Evolutionary conservation across 805 yeast species (phyloP).

Genomic region (Sugiyamaella valdiviana): DNA sequence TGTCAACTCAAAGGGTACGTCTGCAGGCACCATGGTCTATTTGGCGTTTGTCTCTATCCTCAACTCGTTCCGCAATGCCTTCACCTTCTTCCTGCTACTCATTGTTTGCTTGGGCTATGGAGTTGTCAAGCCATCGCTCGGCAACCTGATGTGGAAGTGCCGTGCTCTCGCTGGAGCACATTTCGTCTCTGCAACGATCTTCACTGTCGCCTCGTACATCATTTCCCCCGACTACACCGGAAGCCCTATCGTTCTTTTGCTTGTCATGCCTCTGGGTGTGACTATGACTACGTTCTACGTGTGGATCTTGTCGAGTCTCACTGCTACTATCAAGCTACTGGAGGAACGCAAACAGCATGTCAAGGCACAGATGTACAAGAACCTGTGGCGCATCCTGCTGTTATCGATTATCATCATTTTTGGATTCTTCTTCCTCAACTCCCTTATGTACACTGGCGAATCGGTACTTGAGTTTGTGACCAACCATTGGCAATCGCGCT

Average conservation of each 20-base stretch:
- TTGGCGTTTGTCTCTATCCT: slow-evolving; percentile 71
- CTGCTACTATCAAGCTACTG: slow-evolving; percentile 65
- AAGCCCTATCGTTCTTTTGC: slow-evolving; percentile 23
- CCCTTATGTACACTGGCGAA: slow-evolving; percentile 67
- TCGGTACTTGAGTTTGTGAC: slow-evolving; percentile 72
- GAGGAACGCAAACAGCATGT: slow-evolving; percentile 85
- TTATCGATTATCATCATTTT: slow-evolving; percentile 64
- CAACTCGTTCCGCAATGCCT: slow-evolving; percentile 75
- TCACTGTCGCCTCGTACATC: slow-evolving; percentile 30
- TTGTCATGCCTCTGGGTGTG: slow-evolving; percentile 56
- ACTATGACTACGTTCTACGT: slow-evolving; percentile 69
- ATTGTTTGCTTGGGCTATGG: slow-evolving; percentile 92
- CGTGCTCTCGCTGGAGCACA: slow-evolving; percentile 53
- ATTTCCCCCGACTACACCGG: not conserved
- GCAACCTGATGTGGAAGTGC: slow-evolving; percentile 70
- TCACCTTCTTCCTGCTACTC: slow-evolving; percentile 79
- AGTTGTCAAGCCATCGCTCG: slow-evolving; percentile 80
- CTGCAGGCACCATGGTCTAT: slow-evolving; percentile 59
- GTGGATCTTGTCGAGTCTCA: slow-evolving; percentile 64
- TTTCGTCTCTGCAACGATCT: slow-evolving; percentile 49
- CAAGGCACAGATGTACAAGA: slow-evolving; percentile 80
- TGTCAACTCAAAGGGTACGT: slow-evolving; percentile 53
- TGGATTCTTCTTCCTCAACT: slow-evolving; percentile 62
- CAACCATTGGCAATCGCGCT: slow-evolving; percentile 85
- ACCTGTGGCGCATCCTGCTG: slow-evolving; percentile 67